Conservation (phyloP, 768 basidiomycete species). For the Hypsizygus marmoreus region DNA sequence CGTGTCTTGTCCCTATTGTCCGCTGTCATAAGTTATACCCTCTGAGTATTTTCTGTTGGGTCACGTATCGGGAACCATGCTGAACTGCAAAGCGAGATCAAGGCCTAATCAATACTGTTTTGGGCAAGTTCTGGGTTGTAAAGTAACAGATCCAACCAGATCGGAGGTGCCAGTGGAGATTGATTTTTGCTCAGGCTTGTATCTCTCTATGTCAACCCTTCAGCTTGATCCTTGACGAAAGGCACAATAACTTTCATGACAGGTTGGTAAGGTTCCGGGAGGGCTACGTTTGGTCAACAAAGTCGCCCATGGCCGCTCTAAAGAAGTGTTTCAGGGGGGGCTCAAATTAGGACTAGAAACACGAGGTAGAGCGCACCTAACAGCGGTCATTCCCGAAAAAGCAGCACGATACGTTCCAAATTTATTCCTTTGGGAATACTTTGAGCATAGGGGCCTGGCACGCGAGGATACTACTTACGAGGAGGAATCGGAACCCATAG, state of each 20-base stretch:
- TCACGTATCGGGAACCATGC: too few species aligned
- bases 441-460: not conserved
- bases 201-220: conserved; percentile 1
- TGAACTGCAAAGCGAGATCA: too few species aligned
- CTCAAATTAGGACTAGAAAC: not conserved
- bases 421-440: not conserved
- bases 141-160: too few species aligned
- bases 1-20: not conserved
- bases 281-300: not conserved
- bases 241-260: too few species aligned
- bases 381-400: not conserved
- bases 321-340: not conserved
- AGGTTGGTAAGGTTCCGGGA: too few species aligned
- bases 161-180: too few species aligned
- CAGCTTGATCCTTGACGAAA: too few species aligned
- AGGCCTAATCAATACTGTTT: too few species aligned
- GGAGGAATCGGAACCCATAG: not conserved
- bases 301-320: not conserved
- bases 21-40: too few species aligned
- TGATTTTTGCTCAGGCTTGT: not conserved
- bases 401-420: conserved; percentile 1
- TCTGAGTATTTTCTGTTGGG: too few species aligned
- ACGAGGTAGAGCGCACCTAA: not conserved
- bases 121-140: too few species aligned
- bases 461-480: not conserved